Evolutionary conservation across 2,329 filamentous ascomycete species (phyloP), one percentile per base, ranked within the genome.

Genomic region (Aplosporella prunicola): DNA sequence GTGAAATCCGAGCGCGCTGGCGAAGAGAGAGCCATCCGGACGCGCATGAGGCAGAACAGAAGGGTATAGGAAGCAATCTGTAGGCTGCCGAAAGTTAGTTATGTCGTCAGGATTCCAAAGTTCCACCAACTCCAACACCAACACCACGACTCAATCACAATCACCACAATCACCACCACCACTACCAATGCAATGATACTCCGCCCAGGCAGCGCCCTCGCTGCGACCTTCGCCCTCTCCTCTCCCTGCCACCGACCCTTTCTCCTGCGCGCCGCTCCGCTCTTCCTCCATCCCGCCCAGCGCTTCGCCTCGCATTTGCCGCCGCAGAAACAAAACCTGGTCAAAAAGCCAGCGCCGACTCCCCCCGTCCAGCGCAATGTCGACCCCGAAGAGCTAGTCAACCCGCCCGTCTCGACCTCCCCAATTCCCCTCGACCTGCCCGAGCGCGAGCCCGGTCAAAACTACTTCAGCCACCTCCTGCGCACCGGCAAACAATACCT

Each of bases 401-500:
- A 93, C 62, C 80, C 82, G 0, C 83, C 86, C 0, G 52, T 64
- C 8, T 75, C 76, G 31, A 91, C 85, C 0, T 78, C 81, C 15
- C 82, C 88, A 0, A 76, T 84, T 1, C 68, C 73, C 0, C 69
- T 94, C 44, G 57, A 67, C 28, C 64, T 84, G 2, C 84, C 84
- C 5, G 55, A 58, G 5, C 70, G 75, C 36, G 56, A 66, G 13
- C 52, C 67, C 14, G 51, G 60, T 6, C 56, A 71, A 20, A 62
- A 63, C 18, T 52, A 63, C 14, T 54, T 73, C 39, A 58, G 60
- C 13, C 74, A 82, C 62, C 66, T 75, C 44, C 73, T 74, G 51
- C 56, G 62, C 28, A 63, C 79, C 18, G 89, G 85, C 44, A 81
- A 82, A 56, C 76, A 82, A 35, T 94, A 93, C 60, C 49, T 82